phyloP scores from a whole-genome alignment of 257 asterid genomes.

The Petunia secreta region DNA sequence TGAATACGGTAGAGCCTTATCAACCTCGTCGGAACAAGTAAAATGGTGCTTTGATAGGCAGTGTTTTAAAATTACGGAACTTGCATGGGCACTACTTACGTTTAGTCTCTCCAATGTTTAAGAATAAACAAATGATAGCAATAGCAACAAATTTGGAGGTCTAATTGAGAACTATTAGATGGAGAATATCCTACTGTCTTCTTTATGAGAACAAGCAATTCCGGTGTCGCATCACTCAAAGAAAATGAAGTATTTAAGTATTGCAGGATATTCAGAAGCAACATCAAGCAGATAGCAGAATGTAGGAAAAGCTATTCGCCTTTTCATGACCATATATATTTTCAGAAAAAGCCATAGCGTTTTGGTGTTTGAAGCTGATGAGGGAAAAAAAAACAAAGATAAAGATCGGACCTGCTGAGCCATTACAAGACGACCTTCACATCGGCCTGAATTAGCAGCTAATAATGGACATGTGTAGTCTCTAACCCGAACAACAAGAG shows the following conservation, averaged over 20 bases:
- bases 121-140: slow-evolving; percentile 10
- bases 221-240: background rate
- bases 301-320: slow-evolving; percentile 16
- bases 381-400: slow-evolving; percentile 3
- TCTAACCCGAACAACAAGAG: slow-evolving; percentile 80
- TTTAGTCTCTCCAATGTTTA: slow-evolving; percentile 5
- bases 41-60: slow-evolving; percentile 20
- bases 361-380: slow-evolving; percentile 5
- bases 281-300: background rate
- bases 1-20: background rate
- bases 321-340: background rate
- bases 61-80: background rate
- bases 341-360: background rate
- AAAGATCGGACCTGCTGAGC: slow-evolving; percentile 88
- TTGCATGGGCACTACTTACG: background rate
- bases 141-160: slow-evolving; percentile 14
- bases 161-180: background rate
- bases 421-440: slow-evolving; percentile 88
- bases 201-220: slow-evolving; percentile 20
- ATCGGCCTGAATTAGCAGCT: slow-evolving; percentile 83
- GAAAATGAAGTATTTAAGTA: slow-evolving; percentile 6
- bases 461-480: slow-evolving; percentile 84
- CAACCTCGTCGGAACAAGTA: background rate
- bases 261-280: slow-evolving; percentile 9
- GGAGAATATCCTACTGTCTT: slow-evolving; percentile 14